Base-by-base conservation (phyloP, 352 stramenopile species). In the Phytophthora sojae region DNA sequence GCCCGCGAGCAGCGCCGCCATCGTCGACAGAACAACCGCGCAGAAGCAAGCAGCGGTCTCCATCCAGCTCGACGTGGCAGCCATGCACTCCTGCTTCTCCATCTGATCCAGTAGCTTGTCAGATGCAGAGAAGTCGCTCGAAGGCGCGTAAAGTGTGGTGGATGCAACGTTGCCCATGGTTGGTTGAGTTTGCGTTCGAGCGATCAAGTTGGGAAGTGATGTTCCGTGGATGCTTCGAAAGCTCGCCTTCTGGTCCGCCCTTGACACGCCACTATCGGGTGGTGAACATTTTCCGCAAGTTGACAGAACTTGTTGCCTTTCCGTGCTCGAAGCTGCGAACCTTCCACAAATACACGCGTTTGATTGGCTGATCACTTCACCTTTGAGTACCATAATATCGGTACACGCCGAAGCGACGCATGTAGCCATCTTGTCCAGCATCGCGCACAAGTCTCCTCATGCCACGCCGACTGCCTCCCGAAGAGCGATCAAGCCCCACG, bases 81-180 rank as follows among this genome's bases (percentile, higher is more conserved):
- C 15, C 17, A 52, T 14, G 7, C 6, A 56, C 2, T 63, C 57
- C 61, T 86, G 72, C 45, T 76, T 69, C 55, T 76, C 60, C 68
- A 75, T 49, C 4, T 71, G 61, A 59, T 76, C 61, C 12, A 79
- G 37, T 6, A 73, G 26, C 25, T 59, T 53, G 57, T 75, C 71
- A 19, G 70, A 75, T 25, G 57, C 15, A 21, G 65, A 61, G 52
- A 73, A 67, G 15, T 39, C 23, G 17, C 51, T 30, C n/a, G 63
- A 49, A 26, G 47, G 50, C 12, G 50, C 71, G 50, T 70, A 82
- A 21, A 77, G 58, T 35, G 61, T 39, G 12, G 63, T 78, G 25
- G 76, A 91, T 25, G 69, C 47, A 23, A 77, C 70, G 76, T 86
- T 88, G 72, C 80, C 78, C 81, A 90, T 91, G 50, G 26, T 52